These are phyloP conservation scores for Torulaspora franciscae DNA, from an alignment of 805 yeast species.

Conservation along the genomic window DNA sequence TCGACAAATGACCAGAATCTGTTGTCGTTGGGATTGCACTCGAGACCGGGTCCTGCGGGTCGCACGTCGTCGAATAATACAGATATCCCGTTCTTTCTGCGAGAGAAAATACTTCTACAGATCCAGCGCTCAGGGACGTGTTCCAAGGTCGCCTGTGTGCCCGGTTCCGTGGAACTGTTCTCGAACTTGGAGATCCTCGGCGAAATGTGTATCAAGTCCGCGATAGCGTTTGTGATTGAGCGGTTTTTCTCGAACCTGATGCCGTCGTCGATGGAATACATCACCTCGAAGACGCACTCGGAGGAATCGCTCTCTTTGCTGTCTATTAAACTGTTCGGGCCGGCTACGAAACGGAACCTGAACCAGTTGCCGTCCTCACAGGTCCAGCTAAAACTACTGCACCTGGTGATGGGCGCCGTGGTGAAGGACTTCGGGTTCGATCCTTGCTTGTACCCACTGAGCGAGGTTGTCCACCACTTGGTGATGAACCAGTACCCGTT, in stretches of 20 bases:
- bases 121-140: constrained; percentile 64
- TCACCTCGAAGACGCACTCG: constrained; percentile 43
- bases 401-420: constrained; percentile 61
- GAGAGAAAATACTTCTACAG: constrained; percentile 40
- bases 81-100: constrained; percentile 23
- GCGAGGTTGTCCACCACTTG: constrained; percentile 61
- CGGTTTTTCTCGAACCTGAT: constrained; percentile 52
- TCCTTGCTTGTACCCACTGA: constrained; percentile 53
- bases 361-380: constrained; percentile 41
- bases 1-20: constrained; percentile 25
- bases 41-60: not conserved
- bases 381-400: constrained; percentile 46
- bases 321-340: constrained; percentile 26
- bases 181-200: constrained; percentile 58
- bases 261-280: constrained; percentile 50
- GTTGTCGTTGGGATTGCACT: constrained; percentile 22
- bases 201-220: constrained; percentile 46
- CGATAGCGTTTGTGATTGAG: constrained; percentile 60
- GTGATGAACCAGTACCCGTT: constrained; percentile 63
- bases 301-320: constrained; percentile 36
- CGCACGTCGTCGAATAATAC: constrained; percentile 12
- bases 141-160: constrained; percentile 39
- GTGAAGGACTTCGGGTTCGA: constrained; percentile 81
- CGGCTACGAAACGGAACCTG: constrained; percentile 33
- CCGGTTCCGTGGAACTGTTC: constrained; percentile 24